These are phyloP conservation scores for Globomyces pollinis-pini DNA, from an alignment of 192 early-diverging fungal genomes.

Conservation along the genomic window DNA sequence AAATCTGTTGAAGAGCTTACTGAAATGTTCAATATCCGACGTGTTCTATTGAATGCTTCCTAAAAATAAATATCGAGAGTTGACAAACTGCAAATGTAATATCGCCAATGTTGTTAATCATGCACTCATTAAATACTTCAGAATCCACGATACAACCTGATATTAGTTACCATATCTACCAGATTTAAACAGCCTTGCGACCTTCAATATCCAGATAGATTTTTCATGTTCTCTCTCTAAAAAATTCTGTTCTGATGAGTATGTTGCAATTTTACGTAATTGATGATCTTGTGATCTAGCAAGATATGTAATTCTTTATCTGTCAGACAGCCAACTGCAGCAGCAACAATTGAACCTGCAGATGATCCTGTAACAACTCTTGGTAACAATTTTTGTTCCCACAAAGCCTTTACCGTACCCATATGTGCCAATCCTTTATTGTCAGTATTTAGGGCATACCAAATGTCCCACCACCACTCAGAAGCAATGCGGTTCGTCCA, in stretches of 20 bases:
- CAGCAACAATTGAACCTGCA: slow-evolving; percentile 79
- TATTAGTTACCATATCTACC: slow-evolving; percentile 29
- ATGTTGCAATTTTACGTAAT: too few species aligned
- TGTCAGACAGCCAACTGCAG: slow-evolving; percentile 69
- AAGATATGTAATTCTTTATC: slow-evolving; percentile 63
- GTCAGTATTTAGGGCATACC: too few species aligned
- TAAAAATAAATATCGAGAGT: too few species aligned
- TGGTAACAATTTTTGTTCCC: slow-evolving; percentile 64
- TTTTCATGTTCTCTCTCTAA: slow-evolving; percentile 45
- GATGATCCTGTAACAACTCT: slow-evolving; percentile 82
- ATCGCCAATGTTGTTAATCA: slow-evolving; percentile 62
- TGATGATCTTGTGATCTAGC: slow-evolving; percentile 46
- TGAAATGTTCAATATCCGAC: slow-evolving; percentile 71
- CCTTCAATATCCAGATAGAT: slow-evolving; percentile 34
- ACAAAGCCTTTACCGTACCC: slow-evolving; percentile 70
- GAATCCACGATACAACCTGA: slow-evolving; percentile 52
- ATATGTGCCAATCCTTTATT: slow-evolving; percentile 69
- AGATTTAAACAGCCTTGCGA: slow-evolving; percentile 51
- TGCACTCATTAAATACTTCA: slow-evolving; percentile 52
- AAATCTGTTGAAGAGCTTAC: slow-evolving; percentile 64
- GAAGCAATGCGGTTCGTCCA: slow-evolving; percentile 77
- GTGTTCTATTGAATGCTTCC: slow-evolving; percentile 71
- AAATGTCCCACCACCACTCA: slow-evolving; percentile 84
- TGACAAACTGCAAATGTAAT: too few species aligned
- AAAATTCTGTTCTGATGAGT: too few species aligned